A percentile compares a stretch with the other conserved stretches of the same genome.
phyloP scores from a whole-genome alignment of 2,329 filamentous ascomycete species.

The Aspergillus sp. region DNA sequence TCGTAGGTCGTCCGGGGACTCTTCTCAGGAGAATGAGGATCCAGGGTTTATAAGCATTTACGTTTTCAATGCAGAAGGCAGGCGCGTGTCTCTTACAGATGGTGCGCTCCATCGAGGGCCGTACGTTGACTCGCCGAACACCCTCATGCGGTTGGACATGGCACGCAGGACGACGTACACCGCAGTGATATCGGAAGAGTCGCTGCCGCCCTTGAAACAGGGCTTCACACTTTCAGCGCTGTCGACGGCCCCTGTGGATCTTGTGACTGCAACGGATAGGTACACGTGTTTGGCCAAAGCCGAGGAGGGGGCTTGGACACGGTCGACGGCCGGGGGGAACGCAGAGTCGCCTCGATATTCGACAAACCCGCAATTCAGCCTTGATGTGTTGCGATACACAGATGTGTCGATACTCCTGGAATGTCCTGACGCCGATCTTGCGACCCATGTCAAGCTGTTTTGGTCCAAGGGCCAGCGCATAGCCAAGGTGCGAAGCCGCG shows the following conservation, averaged over 20 bases:
- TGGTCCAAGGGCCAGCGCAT: conserved; percentile 67
- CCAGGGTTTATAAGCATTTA: conserved; percentile 83
- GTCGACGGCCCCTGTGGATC: conserved; percentile 52
- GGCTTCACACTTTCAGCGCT: conserved; percentile 84
- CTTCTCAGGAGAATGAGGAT: conserved; percentile 40
- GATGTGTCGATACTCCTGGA: conserved; percentile 67
- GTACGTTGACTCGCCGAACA: conserved; percentile 92
- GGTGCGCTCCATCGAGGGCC: conserved; percentile 63
- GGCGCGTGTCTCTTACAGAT: conserved; percentile 64
- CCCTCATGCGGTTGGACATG: conserved; percentile 64
- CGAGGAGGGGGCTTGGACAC: conserved; percentile 59
- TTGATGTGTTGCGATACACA: conserved; percentile 48
- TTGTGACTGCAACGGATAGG: conserved; percentile 53
- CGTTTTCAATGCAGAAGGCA: conserved; percentile 62
- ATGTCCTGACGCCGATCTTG: conserved; percentile 55
- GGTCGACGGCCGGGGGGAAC: conserved; percentile 74
- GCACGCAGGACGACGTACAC: conserved; percentile 46
- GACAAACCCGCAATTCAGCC: conserved; percentile 77
- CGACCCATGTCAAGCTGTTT: conserved; percentile 76
- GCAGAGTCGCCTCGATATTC: conserved; percentile 65
- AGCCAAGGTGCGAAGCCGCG: conserved; percentile 57
- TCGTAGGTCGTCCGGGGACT: conserved; percentile 21
- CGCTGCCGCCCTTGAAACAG: conserved; percentile 62
- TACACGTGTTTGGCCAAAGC: conserved; percentile 53
- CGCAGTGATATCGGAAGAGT: conserved; percentile 67